These are phyloP conservation scores for Globisporangium recalcitrans DNA, from an alignment of 352 stramenopile genomes.

Conservation along the genomic window DNA sequence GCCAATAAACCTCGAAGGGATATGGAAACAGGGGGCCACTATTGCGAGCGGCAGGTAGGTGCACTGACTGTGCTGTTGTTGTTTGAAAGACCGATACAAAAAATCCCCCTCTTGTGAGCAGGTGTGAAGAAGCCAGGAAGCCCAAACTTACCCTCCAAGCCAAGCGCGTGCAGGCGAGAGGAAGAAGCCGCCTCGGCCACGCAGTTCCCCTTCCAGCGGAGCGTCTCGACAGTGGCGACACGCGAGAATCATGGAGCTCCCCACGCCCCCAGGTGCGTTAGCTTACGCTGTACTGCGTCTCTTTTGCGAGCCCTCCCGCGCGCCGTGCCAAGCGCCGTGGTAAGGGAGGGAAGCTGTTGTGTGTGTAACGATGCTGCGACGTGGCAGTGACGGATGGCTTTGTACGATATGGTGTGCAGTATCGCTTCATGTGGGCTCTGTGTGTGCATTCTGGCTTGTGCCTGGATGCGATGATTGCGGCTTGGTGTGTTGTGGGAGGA, in stretches of 20 bases:
- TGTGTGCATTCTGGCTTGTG: not conserved
- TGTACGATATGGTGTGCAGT: not conserved
- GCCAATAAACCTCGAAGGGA: not conserved
- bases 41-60: too few relatives aligned
- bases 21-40: not conserved
- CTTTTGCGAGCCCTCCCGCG: not conserved
- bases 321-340: not conserved
- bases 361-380: not conserved
- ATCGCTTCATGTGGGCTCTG: too few relatives aligned
- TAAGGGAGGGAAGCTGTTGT: not conserved
- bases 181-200: not conserved
- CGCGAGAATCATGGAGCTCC: slow-evolving; percentile 18
- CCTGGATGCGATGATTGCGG: not conserved
- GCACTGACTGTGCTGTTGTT: slow-evolving; percentile 10
- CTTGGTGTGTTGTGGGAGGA: not conserved
- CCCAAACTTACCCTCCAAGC: not conserved
- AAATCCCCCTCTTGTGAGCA: not conserved
- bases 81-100: not conserved
- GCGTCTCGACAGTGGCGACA: not conserved
- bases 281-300: not conserved
- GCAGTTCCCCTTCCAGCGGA: not conserved
- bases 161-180: not conserved
- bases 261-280: slow-evolving; percentile 30
- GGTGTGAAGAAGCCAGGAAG: slow-evolving; percentile 3
- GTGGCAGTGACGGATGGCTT: not conserved